Evolutionary conservation across 805 yeast species (phyloP).

Genomic region (Blastobotrys mokoenaii): DNA sequence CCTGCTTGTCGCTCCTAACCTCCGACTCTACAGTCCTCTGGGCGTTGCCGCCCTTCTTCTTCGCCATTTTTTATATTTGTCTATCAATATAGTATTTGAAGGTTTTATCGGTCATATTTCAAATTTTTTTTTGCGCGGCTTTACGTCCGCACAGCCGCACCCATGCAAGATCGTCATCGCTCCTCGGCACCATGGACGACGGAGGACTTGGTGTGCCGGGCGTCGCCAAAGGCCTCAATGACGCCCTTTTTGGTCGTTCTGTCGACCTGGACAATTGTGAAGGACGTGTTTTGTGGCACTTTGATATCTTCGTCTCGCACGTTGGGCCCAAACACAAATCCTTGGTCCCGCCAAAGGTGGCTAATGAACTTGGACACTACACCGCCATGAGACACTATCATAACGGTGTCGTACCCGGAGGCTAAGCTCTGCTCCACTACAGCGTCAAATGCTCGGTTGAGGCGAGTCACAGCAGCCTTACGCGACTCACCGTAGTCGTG

Average conservation of each 20-base stretch:
- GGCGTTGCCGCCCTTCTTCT: conserved; percentile 9
- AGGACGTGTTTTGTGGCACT: conserved; percentile 70
- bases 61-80: conserved; percentile 6
- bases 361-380: conserved; percentile 55
- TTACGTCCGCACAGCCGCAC: background rate
- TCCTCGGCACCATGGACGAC: no score
- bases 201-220: conserved; percentile 36
- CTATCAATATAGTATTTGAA: background rate
- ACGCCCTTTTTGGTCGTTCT: conserved; percentile 33
- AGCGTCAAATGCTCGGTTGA: conserved; percentile 37
- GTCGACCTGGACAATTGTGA: conserved; percentile 55
- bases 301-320: conserved; percentile 35
- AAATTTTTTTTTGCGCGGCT: background rate
- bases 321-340: conserved; percentile 33
- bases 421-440: conserved; percentile 33
- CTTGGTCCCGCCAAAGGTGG: conserved; percentile 36
- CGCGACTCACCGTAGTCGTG: conserved; percentile 57
- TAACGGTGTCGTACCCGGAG: conserved; percentile 30
- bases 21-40: conserved; percentile 31
- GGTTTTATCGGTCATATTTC: background rate
- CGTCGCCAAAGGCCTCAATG: conserved; percentile 53
- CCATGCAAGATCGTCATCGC: background rate
- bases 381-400: conserved; percentile 75
- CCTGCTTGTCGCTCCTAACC: conserved; percentile 18
- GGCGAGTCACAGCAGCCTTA: conserved; percentile 36